phyloP scores from a whole-genome alignment of 345 rosid genomes.

The Kernera saxatilis region DNA sequence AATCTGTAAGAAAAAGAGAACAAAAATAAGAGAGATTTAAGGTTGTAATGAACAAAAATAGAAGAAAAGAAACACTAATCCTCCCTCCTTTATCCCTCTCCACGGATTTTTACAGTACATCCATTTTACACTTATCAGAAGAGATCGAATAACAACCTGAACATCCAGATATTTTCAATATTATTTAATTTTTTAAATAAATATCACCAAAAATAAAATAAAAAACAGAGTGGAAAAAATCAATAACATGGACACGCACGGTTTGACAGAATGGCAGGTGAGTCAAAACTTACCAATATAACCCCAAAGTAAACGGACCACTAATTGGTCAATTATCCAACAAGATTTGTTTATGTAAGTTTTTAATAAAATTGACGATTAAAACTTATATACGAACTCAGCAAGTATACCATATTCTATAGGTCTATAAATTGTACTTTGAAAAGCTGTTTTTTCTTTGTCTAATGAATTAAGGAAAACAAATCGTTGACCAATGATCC shows the following conservation, averaged over 20 bases:
- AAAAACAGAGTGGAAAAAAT: neutral
- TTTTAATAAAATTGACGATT: neutral
- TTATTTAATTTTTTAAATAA: neutral
- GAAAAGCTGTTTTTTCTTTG: too few species aligned
- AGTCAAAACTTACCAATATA: neutral
- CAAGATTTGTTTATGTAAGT: neutral
- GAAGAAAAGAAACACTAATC: neutral
- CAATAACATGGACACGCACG: conserved; percentile 16
- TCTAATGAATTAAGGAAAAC: neutral
- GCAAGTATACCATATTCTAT: neutral
- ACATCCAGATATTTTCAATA: conserved; percentile 23
- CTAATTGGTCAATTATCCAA: neutral
- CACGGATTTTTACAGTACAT: conserved; percentile 15
- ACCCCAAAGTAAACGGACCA: neutral
- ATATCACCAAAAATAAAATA: neutral
- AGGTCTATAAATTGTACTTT: neutral
- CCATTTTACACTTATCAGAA: conserved; percentile 3
- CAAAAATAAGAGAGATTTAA: neutral
- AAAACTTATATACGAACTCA: neutral
- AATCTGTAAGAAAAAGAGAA: neutral
- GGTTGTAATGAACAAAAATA: conserved; percentile 25
- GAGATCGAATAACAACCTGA: conserved; percentile 23
- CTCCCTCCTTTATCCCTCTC: conserved; percentile 9
- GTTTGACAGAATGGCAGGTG: conserved; percentile 19
- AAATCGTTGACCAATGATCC: neutral